Evolutionary conservation across 768 basidiomycete species (phyloP).

Genomic region (Plicaturopsis crispa): DNA sequence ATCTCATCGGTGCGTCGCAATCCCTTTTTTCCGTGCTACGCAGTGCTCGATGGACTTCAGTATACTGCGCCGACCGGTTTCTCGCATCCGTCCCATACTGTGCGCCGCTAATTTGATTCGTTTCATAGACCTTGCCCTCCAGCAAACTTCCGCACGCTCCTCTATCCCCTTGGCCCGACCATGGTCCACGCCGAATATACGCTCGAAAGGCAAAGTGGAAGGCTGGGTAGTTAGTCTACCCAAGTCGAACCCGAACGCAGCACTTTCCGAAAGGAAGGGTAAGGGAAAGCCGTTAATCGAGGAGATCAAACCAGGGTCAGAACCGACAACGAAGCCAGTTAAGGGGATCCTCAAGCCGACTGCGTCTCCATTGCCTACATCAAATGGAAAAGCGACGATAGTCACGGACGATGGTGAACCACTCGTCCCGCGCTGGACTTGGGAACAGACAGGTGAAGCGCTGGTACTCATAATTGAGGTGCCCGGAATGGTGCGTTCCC

Average conservation of each 20-base stretch:
- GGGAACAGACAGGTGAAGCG: conserved; percentile 32
- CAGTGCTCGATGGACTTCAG: too few species aligned
- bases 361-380: too few species aligned
- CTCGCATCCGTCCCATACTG: conserved; percentile 4
- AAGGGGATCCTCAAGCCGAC: conserved; percentile 38
- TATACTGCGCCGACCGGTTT: conserved; percentile 1
- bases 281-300: conserved; percentile 39
- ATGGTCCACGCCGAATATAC: conserved; percentile 70
- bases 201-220: conserved; percentile 61
- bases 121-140: conserved; percentile 54
- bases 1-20: conserved; percentile 60
- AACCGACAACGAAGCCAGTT: conserved; percentile 11
- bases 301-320: conserved; percentile 22
- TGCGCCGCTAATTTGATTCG: conserved; percentile 1
- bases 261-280: conserved; percentile 9
- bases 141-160: conserved; percentile 58
- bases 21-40: too few species aligned
- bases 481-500: conserved; percentile 51
- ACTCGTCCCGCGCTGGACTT: conserved; percentile 48
- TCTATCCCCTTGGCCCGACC: conserved; percentile 55
- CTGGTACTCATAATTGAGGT: conserved; percentile 46
- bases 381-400: conserved; percentile 1
- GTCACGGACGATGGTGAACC: conserved; percentile 7
- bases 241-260: conserved; percentile 9
- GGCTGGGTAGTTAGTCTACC: conserved; percentile 56